Conservation (phyloP, 2,329 filamentous ascomycete genomes). For the Nigrograna mackinnonii region DNA sequence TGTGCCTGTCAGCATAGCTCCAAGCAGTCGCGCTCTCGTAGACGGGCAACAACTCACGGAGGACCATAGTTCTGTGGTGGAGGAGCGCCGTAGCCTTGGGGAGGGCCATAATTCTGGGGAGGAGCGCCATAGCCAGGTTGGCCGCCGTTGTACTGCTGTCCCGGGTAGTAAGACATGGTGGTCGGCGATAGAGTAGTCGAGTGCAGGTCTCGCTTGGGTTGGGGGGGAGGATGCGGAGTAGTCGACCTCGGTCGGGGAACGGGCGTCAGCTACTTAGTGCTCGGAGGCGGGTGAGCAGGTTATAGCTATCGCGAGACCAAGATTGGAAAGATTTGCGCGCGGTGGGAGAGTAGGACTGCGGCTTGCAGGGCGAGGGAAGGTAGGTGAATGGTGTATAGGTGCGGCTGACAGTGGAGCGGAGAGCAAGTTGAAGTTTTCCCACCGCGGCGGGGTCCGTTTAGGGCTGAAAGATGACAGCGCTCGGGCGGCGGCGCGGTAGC, state of each 20-base stretch:
- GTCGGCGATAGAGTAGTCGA: constrained; percentile 6
- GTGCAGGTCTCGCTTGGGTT: constrained; percentile 1
- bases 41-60: constrained; percentile 11
- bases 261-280: no score
- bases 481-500: neutral
- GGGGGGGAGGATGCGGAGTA: neutral
- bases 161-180: constrained; percentile 46
- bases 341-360: neutral
- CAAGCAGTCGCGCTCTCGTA: neutral
- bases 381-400: constrained; percentile 3
- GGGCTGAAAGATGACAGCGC: neutral
- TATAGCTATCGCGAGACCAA: neutral
- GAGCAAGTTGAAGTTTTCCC: neutral
- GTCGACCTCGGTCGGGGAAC: no score
- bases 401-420: neutral
- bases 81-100: constrained; percentile 24
- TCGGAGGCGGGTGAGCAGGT: neutral
- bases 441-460: neutral
- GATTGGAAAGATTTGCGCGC: neutral
- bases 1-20: constrained; percentile 1
- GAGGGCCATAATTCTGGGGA: constrained; percentile 39
- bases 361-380: neutral
- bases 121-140: constrained; percentile 41
- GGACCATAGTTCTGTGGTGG: constrained; percentile 32
- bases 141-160: constrained; percentile 46